phyloP scores from a whole-genome alignment of 2,329 filamentous ascomycete genomes.

The Arachnomyces sp. region DNA sequence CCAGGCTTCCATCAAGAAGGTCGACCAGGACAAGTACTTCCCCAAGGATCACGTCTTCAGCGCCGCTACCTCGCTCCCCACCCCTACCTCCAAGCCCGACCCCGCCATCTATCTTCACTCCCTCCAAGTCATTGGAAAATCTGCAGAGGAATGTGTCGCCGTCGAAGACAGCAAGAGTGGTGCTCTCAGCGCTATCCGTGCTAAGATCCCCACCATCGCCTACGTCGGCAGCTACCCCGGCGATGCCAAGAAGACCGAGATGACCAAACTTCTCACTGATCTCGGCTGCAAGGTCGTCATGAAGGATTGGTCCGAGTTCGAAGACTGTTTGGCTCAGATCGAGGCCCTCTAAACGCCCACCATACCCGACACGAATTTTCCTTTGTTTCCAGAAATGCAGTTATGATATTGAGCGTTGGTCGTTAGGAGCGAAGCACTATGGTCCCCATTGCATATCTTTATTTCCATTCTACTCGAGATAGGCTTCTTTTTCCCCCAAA shows the following conservation, averaged over 20 bases:
- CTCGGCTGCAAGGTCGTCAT: constrained; percentile 57
- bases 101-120: constrained; percentile 80
- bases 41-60: constrained; percentile 66
- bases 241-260: constrained; percentile 53
- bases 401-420: constrained; percentile 27
- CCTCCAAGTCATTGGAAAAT: constrained; percentile 63
- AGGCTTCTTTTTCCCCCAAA: not conserved
- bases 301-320: constrained; percentile 41
- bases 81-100: constrained; percentile 83
- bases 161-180: constrained; percentile 87
- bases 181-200: constrained; percentile 65
- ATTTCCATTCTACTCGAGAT: constrained; percentile 1
- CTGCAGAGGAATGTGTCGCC: constrained; percentile 63
- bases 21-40: constrained; percentile 74
- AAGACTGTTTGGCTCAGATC: constrained; percentile 34
- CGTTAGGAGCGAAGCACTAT: constrained; percentile 13
- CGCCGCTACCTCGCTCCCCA: constrained; percentile 67
- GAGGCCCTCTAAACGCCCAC: constrained; percentile 22
- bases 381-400: constrained; percentile 14
- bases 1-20: constrained; percentile 67
- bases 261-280: constrained; percentile 53
- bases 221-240: constrained; percentile 72
- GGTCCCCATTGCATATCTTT: not conserved
- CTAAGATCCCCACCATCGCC: constrained; percentile 70
- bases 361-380: not conserved